These are phyloP conservation scores for Quercus gilva DNA, from an alignment of 306 rosid genomes.

Conservation along the genomic window DNA sequence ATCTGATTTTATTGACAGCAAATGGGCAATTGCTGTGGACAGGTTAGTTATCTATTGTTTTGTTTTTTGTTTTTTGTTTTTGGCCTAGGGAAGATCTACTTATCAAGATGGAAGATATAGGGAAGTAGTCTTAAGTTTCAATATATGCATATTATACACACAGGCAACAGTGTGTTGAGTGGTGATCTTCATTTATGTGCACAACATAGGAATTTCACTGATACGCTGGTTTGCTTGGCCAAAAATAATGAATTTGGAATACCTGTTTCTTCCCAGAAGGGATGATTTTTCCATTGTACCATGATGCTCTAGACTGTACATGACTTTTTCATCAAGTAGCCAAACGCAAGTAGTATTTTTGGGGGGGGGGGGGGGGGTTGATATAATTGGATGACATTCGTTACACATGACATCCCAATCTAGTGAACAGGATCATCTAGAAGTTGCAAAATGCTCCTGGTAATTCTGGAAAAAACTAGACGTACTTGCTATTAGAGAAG, in stretches of 20 bases:
- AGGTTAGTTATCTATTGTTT: constrained; percentile 26
- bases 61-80: not conserved
- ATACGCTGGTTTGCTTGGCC: not conserved
- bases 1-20: constrained; percentile 58
- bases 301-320: not conserved
- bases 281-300: not conserved
- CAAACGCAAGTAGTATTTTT: no score
- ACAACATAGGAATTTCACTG: not conserved
- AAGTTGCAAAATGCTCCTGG: not conserved
- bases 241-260: not conserved
- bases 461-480: not conserved
- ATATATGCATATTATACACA: not conserved
- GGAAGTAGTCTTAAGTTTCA: not conserved
- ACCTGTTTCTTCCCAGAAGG: not conserved
- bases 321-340: not conserved
- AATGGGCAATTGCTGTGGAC: constrained; percentile 64
- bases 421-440: not conserved
- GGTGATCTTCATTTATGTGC: not conserved
- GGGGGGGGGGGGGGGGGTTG: no score
- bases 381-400: not conserved
- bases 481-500: not conserved
- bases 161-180: not conserved
- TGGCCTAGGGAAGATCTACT: constrained; percentile 18
- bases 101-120: not conserved
- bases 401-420: not conserved